Conservation (phyloP, 2,329 filamentous ascomycete species). For the Metarhizium rileyi region DNA sequence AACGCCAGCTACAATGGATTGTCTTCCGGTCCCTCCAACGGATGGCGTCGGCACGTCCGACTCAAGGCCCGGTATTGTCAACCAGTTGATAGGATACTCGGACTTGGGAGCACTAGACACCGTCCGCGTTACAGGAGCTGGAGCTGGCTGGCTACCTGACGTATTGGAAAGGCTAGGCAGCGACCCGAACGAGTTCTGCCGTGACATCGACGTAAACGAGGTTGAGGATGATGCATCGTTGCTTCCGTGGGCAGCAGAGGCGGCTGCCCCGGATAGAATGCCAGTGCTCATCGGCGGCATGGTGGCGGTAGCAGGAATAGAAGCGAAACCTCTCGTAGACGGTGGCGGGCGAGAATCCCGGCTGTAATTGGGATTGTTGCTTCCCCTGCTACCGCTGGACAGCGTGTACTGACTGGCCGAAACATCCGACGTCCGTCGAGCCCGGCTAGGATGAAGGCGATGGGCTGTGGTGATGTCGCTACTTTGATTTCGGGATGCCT, state of each 20-base stretch:
- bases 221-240: constrained; percentile 4
- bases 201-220: constrained; percentile 6
- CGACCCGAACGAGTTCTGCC: constrained; percentile 13
- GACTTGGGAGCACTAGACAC: constrained; percentile 2
- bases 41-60: neutral
- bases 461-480: constrained; percentile 4
- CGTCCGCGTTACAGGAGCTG: constrained; percentile 9
- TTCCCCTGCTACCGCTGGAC: constrained; percentile 10
- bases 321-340: constrained; percentile 20
- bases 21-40: neutral
- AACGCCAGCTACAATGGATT: neutral
- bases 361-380: constrained; percentile 5
- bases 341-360: constrained; percentile 20
- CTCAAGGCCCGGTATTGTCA: constrained; percentile 5
- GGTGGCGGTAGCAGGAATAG: constrained; percentile 10
- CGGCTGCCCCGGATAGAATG: neutral
- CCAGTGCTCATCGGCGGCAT: constrained; percentile 2
- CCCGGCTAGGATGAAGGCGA: constrained; percentile 18
- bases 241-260: neutral
- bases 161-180: constrained; percentile 12
- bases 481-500: constrained; percentile 6
- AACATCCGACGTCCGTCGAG: constrained; percentile 20
- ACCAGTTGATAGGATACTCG: constrained; percentile 7
- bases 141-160: constrained; percentile 5
- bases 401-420: constrained; percentile 15